Evolutionary conservation across 2,329 filamentous ascomycete genomes (phyloP).

Genomic region (Diaporthe sp.): DNA sequence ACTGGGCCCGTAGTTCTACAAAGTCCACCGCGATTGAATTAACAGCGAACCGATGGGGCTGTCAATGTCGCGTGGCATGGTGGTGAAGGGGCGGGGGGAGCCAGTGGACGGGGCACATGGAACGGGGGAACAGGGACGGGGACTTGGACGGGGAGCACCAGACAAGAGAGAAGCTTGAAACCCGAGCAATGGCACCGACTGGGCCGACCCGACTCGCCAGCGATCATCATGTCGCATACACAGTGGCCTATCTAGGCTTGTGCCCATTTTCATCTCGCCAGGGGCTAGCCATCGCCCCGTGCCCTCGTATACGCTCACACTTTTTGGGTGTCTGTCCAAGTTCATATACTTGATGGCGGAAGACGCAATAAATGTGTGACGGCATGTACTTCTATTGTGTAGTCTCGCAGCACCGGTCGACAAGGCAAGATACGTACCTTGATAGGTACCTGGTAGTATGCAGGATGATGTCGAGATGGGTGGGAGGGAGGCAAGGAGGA

Average conservation of each 20-base stretch:
- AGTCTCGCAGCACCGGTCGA: background rate
- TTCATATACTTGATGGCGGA: background rate
- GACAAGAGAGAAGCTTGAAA: slow-evolving; percentile 28
- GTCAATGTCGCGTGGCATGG: slow-evolving; percentile 18
- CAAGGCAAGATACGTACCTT: background rate
- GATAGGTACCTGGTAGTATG: background rate
- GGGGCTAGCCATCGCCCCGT: background rate
- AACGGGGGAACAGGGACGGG: background rate
- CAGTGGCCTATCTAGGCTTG: background rate
- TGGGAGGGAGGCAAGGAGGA: background rate
- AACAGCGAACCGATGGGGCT: slow-evolving; percentile 1
- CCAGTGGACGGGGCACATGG: background rate
- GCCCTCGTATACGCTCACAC: background rate
- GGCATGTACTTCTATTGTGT: background rate
- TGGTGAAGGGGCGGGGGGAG: background rate
- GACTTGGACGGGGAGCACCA: background rate
- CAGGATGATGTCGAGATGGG: slow-evolving; percentile 7
- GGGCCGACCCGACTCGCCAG: slow-evolving; percentile 33
- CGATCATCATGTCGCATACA: slow-evolving; percentile 27
- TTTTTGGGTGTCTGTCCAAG: background rate
- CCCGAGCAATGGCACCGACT: slow-evolving; percentile 25
- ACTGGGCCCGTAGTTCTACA: background rate
- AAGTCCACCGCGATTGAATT: background rate
- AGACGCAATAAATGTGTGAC: background rate
- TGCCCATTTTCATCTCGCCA: slow-evolving; percentile 26